Base-by-base conservation (phyloP, 2,329 filamentous ascomycete genomes). In the Cladosporium sp. region DNA sequence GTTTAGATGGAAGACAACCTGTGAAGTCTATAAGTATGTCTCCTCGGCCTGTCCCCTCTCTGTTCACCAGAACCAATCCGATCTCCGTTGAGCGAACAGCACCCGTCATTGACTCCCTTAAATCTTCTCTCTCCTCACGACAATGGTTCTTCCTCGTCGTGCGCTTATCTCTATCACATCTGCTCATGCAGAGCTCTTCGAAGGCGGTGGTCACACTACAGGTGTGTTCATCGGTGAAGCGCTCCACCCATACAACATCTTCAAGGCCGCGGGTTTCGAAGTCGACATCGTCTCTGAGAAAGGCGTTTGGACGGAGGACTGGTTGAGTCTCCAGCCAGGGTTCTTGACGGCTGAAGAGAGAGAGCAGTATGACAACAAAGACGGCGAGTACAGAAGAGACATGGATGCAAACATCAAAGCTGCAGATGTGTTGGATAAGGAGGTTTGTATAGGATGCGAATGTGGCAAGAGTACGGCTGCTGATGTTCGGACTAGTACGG, bases 141-240 rank as follows among this genome's bases (percentile, higher is more conserved):
- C 30, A 61, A 70, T 70, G 68, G n/a, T 71, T 26, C 78, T 76
- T 49, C 72, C 79, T 36, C 79, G 76, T 58, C 74, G 75, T 64
- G 81, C 80, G 54, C 70, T 82, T 59, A 81, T 82, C 59, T 73
- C 75, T 60, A 71, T 81, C 51, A 81, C 81, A 26, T 81, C 80
- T 3, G 80, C 80, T 23, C 71, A 72, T 14, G 80, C 77, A n/a
- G 68, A 74, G 28, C 75, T 80, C n/a, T 79, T 76, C 66, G 65
- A 78, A 3, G 79, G 79, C 66, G 46, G 46, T 49, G 46, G 46
- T 21, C 77, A 79, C 58, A 76, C 78, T 67, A 80, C 79, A 2
- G 81, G 79, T 13, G 70, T 83, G 58, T 84, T 83, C 73, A 79
- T 84, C 66, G 77, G 71, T 60, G 82, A 84, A 69, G 82, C 81